Percentiles rank a stretch among this genome's conserved stretches.
Conservation (phyloP, 2,329 filamentous ascomycete species). For the Erysiphe pulchra region DNA sequence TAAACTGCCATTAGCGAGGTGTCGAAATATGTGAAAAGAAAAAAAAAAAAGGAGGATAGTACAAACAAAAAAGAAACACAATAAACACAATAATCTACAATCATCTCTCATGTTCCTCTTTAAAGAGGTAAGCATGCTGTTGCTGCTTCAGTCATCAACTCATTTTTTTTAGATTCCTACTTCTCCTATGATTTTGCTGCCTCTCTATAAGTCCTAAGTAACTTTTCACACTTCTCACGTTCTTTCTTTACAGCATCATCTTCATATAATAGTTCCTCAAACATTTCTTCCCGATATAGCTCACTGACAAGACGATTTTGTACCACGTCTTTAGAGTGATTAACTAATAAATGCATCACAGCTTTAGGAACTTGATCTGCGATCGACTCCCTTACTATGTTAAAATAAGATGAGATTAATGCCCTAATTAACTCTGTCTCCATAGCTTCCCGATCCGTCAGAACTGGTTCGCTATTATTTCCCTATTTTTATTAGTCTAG, state of each 20-base stretch:
- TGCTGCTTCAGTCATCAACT: too few relatives aligned
- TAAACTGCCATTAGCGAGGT: too few relatives aligned
- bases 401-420: conserved; percentile 95
- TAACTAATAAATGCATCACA: conserved; percentile 94
- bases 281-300: conserved; percentile 75
- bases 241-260: conserved; percentile 95
- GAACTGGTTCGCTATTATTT: too few relatives aligned
- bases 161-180: conserved; percentile 51
- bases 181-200: conserved; percentile 92
- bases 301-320: conserved; percentile 92
- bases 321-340: conserved; percentile 93
- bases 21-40: too few relatives aligned
- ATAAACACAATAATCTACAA: too few relatives aligned
- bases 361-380: conserved; percentile 97
- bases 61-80: too few relatives aligned
- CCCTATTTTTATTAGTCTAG: too few relatives aligned
- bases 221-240: conserved; percentile 91
- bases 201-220: conserved; percentile 87
- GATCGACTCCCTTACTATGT: conserved; percentile 95
- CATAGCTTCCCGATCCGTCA: too few relatives aligned
- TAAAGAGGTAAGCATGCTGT: too few relatives aligned
- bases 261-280: conserved; percentile 85
- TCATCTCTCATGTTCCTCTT: too few relatives aligned
- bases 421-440: too few relatives aligned
- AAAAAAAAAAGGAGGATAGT: too few relatives aligned